Percentiles rank a stretch among this genome's conserved stretches.
These are phyloP conservation scores for Diddensiella caesifluorescens DNA, from an alignment of 805 yeast species.

Conservation along the genomic window DNA sequence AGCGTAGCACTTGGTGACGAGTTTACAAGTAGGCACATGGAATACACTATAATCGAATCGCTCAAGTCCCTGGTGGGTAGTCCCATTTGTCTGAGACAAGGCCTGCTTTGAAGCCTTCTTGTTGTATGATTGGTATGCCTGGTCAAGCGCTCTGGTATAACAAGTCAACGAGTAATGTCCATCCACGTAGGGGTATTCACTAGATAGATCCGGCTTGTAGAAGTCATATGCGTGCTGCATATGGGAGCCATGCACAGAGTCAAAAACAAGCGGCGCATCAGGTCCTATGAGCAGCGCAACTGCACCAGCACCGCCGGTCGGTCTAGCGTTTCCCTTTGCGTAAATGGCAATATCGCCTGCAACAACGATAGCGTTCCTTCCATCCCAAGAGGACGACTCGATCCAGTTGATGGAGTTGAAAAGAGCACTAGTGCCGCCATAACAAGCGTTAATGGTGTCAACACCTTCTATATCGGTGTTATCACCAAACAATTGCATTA, in stretches of 20 bases:
- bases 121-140: constrained; percentile 77
- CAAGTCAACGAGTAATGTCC: constrained; percentile 94
- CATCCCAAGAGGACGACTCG: constrained; percentile 96
- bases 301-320: constrained; percentile 99
- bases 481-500: constrained; percentile 87
- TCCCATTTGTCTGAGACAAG: constrained; percentile 30
- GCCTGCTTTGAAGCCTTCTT: constrained; percentile 60
- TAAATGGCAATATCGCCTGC: constrained; percentile 98
- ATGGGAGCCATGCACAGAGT: constrained; percentile 80
- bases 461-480: constrained; percentile 93
- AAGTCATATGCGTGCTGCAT: constrained; percentile 98
- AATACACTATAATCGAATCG: constrained; percentile 88
- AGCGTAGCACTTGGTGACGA: constrained; percentile 88
- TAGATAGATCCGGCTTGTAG: constrained; percentile 94
- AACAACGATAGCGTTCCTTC: constrained; percentile 94
- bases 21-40: constrained; percentile 98
- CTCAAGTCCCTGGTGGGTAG: constrained; percentile 45
- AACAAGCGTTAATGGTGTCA: constrained; percentile 95
- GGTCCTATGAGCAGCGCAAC: constrained; percentile 95
- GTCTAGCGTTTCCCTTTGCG: constrained; percentile 96
- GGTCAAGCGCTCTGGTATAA: constrained; percentile 89
- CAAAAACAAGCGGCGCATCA: constrained; percentile 94
- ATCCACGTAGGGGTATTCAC: constrained; percentile 95
- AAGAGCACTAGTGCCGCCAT: constrained; percentile 95
- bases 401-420: constrained; percentile 94